Evolutionary conservation across 441 rosid genomes (phyloP).

Genomic region (Adansonia gregorii): DNA sequence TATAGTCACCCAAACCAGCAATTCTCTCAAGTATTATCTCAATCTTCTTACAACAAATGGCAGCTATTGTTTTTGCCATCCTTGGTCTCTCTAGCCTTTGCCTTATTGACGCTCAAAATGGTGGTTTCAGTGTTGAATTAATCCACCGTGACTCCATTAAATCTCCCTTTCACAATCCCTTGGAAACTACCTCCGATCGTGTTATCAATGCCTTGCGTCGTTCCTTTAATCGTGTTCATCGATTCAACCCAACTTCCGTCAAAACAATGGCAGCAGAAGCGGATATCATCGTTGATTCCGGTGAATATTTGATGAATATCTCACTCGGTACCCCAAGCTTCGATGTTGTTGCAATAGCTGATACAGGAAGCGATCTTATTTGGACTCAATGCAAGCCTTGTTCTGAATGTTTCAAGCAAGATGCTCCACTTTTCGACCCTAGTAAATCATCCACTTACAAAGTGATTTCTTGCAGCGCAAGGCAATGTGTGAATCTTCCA

Average conservation of each 20-base stretch:
- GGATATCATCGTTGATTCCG: background rate
- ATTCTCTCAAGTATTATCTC: no score
- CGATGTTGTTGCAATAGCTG: background rate
- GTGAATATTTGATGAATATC: constrained; percentile 4
- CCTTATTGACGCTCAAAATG: constrained; percentile 10
- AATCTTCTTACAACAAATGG: background rate
- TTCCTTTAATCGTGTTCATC: background rate
- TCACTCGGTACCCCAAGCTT: background rate
- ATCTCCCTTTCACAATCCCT: constrained; percentile 34
- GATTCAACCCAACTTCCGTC: background rate
- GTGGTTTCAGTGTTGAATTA: constrained; percentile 30
- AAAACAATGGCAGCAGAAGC: background rate
- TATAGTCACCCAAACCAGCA: background rate
- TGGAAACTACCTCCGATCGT: constrained; percentile 5
- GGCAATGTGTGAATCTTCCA: background rate
- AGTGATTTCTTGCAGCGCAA: background rate
- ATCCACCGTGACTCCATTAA: constrained; percentile 33
- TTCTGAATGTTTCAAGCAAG: constrained; percentile 8
- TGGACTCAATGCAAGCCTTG: constrained; percentile 12
- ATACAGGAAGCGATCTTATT: constrained; percentile 3
- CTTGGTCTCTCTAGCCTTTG: background rate
- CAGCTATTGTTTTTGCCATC: background rate
- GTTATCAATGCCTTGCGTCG: background rate
- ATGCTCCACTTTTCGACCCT: background rate
- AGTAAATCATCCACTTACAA: constrained; percentile 11